Evolutionary conservation across 257 asterid genomes (phyloP).

Genomic region (Solanum infundibuliforme): DNA sequence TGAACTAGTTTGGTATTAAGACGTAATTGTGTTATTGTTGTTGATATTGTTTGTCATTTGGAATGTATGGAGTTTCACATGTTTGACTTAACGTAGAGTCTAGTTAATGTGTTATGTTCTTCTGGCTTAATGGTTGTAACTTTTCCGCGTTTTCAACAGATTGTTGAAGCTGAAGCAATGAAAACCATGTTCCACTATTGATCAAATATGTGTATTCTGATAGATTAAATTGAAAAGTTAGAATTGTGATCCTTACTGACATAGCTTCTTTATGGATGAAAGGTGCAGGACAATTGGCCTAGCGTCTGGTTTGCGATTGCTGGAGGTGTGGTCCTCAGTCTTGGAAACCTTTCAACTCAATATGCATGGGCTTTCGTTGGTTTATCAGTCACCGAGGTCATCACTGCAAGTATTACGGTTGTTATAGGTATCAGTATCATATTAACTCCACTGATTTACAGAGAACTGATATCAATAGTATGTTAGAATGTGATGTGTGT

Average conservation of each 20-base stretch:
- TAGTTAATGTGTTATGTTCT: background rate
- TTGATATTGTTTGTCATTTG: background rate
- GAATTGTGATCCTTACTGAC: background rate
- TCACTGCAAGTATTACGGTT: slow-evolving; percentile 80
- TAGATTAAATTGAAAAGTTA: background rate
- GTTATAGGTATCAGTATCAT: slow-evolving; percentile 72
- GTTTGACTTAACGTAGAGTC: background rate
- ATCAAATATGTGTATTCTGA: background rate
- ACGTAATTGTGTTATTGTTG: background rate
- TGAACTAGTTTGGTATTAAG: background rate
- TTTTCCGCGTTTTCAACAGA: background rate
- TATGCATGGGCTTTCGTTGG: slow-evolving; percentile 98
- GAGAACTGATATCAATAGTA: background rate
- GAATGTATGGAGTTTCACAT: background rate
- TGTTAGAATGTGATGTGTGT: background rate
- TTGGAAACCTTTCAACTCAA: slow-evolving; percentile 84
- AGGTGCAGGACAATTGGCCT: slow-evolving; percentile 66
- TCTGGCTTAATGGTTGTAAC: background rate
- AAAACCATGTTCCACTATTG: background rate
- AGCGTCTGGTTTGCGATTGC: slow-evolving; percentile 78
- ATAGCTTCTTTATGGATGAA: background rate
- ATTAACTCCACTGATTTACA: background rate
- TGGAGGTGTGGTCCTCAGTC: slow-evolving; percentile 81
- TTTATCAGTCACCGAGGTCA: slow-evolving; percentile 83
- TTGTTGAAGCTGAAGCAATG: background rate